phyloP scores from a whole-genome alignment of 441 rosid genomes.

The Manihot esculenta region DNA sequence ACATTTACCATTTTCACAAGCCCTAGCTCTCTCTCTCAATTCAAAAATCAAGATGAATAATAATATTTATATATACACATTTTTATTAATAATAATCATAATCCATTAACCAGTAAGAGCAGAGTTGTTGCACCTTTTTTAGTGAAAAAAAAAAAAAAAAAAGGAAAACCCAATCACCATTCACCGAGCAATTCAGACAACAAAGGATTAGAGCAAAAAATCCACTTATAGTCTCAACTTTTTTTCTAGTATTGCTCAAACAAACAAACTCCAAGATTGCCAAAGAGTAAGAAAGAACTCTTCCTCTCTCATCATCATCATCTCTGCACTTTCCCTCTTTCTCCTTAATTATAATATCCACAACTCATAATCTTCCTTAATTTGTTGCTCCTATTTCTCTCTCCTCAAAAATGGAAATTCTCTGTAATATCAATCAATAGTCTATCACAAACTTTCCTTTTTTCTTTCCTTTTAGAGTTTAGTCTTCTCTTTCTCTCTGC shows the following conservation, averaged over 20 bases:
- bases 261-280: conserved; percentile 7
- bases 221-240: neutral
- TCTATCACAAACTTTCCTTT: conserved; percentile 3
- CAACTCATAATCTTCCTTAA: too few relatives aligned
- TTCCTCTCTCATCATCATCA: conserved; percentile 22
- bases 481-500: neutral
- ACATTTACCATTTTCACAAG: conserved; percentile 15
- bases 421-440: conserved; percentile 22
- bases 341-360: too few relatives aligned
- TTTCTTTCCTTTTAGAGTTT: neutral
- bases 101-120: conserved; percentile 10
- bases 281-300: conserved; percentile 13
- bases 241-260: conserved; percentile 25
- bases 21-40: conserved; percentile 6
- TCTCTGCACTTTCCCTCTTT: too few relatives aligned
- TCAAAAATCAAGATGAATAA: neutral
- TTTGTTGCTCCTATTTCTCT: neutral
- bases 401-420: conserved; percentile 28
- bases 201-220: conserved; percentile 12
- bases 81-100: neutral
- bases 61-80: neutral
- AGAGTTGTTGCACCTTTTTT: conserved; percentile 20
- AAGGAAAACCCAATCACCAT: neutral
- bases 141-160: conserved; percentile 3
- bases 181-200: conserved; percentile 19